Evolutionary conservation across 1,284 basidiomycete species (phyloP), one percentile per base, ranked within the genome.

Genomic region (Cystobasidium slooffiae): DNA sequence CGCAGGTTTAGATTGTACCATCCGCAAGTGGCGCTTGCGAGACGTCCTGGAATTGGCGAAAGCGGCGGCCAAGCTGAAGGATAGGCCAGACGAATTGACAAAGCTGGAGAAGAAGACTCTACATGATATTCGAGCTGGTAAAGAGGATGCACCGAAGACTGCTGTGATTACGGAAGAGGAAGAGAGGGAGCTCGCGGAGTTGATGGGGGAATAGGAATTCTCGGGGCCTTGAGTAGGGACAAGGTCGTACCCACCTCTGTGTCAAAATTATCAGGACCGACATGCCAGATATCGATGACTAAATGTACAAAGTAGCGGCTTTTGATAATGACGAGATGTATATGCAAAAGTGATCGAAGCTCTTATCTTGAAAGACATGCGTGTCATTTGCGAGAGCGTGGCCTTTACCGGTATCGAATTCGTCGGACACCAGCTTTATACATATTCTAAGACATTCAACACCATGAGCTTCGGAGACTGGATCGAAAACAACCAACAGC

Each of bases 1-100:
- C 69, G 87, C 89, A 0, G 89, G 92, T 80, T 82, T 97, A 68
- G 94, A 97, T 81, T 88, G 89, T 43, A 96, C 94, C 7, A 84
- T 97, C 51, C 84, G 94, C 76, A 88, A 88, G 78, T 97, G 94
- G 79, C 74, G 61, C 41, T 74, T 76, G 77, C n/a, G 24, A 4
- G 78, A 80, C 14, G 16, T 46, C 8, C 46, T 64, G 20, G 53
- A 65, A 6, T 24, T 44, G 65, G 61, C 63, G 64, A 68, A 47
- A n/a, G 51, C 37, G 1, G 49, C 61, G 44, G 47, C 49, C 3
- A 58, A 75, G 18, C 76, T 75, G 72, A 18, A 53, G 4, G 43
- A 52, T 6, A 61, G 61, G 61, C 56, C 56, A 24, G 43, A 56
- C 31, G 74, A 53, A 43, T 16, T n/a, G 44, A 51, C 56, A 47